Evolutionary conservation across 176 grass and related monocot species (phyloP).

Genomic region (Tillandsia leiboldiana): DNA sequence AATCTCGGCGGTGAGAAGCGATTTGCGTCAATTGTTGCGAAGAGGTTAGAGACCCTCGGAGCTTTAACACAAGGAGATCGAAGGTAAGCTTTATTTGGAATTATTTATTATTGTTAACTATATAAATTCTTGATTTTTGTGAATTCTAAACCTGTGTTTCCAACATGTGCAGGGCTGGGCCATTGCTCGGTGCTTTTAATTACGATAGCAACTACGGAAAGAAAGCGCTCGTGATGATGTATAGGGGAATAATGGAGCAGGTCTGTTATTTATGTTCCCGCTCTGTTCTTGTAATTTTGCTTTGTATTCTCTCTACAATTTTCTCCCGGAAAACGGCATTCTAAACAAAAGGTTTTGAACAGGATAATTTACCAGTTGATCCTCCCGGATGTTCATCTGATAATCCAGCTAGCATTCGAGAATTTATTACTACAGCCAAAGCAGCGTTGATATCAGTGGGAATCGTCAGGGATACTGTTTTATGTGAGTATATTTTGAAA

Average conservation of each 20-base stretch:
- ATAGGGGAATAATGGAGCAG: slow-evolving; percentile 97
- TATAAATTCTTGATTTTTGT: background rate
- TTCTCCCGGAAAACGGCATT: background rate
- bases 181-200: slow-evolving; percentile 83
- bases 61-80: slow-evolving; percentile 98
- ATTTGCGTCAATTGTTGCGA: slow-evolving; percentile 97
- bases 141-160: background rate
- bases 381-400: slow-evolving; percentile 87
- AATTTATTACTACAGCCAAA: slow-evolving; percentile 72
- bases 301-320: background rate
- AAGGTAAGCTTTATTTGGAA: slow-evolving; percentile 30
- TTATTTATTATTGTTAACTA: slow-evolving; percentile 2
- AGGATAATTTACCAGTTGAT: slow-evolving; percentile 73
- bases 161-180: slow-evolving; percentile 61
- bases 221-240: slow-evolving; percentile 69
- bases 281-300: background rate
- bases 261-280: slow-evolving; percentile 29
- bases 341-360: slow-evolving; percentile 17
- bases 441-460: slow-evolving; percentile 85
- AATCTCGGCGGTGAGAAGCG: slow-evolving; percentile 92
- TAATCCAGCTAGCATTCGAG: slow-evolving; percentile 37
- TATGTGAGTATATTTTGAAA: slow-evolving; percentile 49
- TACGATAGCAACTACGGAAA: slow-evolving; percentile 91
- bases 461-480: slow-evolving; percentile 74
- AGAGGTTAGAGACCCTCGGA: slow-evolving; percentile 89